phyloP scores from a whole-genome alignment of 2,329 filamentous ascomycete species.

The Monosporascus sp. region DNA sequence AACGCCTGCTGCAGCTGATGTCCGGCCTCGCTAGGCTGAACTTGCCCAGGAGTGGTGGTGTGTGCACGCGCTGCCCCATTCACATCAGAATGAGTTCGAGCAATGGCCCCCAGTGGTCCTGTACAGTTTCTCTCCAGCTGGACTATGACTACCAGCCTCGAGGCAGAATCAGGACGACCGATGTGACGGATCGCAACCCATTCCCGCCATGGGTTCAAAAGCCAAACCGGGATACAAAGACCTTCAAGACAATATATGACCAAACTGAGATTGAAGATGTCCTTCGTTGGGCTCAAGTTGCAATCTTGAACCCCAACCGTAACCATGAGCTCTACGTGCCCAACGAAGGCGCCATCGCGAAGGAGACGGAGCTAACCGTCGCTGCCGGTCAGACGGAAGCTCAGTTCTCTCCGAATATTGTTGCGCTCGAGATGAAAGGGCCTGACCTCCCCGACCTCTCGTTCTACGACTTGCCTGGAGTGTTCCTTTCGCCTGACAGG shows the following conservation, averaged over 20 bases:
- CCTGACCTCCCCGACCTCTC: conserved; percentile 67
- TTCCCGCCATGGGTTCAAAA: conserved; percentile 63
- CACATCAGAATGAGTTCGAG: conserved; percentile 66
- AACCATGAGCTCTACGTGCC: conserved; percentile 51
- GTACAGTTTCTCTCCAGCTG: conserved; percentile 58
- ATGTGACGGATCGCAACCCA: conserved; percentile 44
- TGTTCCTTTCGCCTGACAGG: conserved; percentile 65
- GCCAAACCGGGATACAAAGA: conserved; percentile 36
- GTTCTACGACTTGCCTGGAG: conserved; percentile 80
- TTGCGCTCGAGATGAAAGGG: conserved; percentile 69
- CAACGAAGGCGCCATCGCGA: conserved; percentile 34
- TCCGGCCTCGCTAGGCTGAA: conserved; percentile 51
- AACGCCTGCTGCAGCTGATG: conserved; percentile 14
- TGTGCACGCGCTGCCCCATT: conserved; percentile 73
- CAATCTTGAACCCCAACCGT: conserved; percentile 63
- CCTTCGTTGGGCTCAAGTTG: conserved; percentile 70
- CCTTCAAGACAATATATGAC: conserved; percentile 60
- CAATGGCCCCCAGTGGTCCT: conserved; percentile 56
- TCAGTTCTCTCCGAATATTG: conserved; percentile 77
- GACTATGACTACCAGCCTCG: conserved; percentile 53
- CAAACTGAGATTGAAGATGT: conserved; percentile 60
- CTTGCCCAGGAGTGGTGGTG: conserved; percentile 43
- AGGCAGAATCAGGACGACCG: conserved; percentile 35
- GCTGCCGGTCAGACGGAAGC: conserved; percentile 44
- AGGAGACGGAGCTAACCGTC: conserved; percentile 29